Conservation (phyloP, 371 early-diverging fungal genomes). For the Rhizopus arrhizus region DNA sequence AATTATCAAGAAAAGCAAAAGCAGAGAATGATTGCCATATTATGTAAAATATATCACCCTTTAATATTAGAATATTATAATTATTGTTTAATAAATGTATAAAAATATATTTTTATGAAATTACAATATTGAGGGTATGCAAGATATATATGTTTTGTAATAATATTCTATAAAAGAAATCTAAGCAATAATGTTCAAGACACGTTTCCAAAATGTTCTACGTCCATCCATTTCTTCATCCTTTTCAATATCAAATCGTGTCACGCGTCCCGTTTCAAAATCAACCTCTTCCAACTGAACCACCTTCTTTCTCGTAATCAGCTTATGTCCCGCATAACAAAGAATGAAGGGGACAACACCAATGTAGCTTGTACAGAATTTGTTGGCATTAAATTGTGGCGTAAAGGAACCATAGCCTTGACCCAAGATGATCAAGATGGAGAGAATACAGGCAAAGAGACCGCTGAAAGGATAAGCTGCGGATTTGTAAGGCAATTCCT, state of each 20-base stretch:
- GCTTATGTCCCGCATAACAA: constrained; percentile 53
- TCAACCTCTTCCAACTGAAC: constrained; percentile 57
- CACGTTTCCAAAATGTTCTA: neutral
- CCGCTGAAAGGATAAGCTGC: constrained; percentile 71
- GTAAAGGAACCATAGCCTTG: constrained; percentile 50
- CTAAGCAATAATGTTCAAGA: constrained; percentile 1
- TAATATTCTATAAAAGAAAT: neutral
- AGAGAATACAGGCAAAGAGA: constrained; percentile 48
- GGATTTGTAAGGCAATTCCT: constrained; percentile 73
- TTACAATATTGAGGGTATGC: too few relatives aligned
- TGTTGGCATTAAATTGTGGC: constrained; percentile 30
- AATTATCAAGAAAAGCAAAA: constrained; percentile 17
- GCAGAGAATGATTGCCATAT: constrained; percentile 25
- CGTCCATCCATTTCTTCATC: constrained; percentile 32
- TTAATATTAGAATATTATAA: neutral
- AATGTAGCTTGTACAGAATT: constrained; percentile 41
- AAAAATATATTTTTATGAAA: too few relatives aligned
- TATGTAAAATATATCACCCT: constrained; percentile 13
- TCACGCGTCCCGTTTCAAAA: constrained; percentile 37
- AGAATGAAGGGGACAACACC: constrained; percentile 48
- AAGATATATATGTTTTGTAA: too few relatives aligned
- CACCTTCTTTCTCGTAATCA: constrained; percentile 52
- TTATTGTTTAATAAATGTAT: neutral
- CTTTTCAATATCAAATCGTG: constrained; percentile 35
- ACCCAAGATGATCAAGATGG: constrained; percentile 56